Percentiles rank a stretch among this genome's conserved stretches.
Evolutionary conservation across 140 eudicot genomes (phyloP).

Genomic region (Flaveria floridana): DNA sequence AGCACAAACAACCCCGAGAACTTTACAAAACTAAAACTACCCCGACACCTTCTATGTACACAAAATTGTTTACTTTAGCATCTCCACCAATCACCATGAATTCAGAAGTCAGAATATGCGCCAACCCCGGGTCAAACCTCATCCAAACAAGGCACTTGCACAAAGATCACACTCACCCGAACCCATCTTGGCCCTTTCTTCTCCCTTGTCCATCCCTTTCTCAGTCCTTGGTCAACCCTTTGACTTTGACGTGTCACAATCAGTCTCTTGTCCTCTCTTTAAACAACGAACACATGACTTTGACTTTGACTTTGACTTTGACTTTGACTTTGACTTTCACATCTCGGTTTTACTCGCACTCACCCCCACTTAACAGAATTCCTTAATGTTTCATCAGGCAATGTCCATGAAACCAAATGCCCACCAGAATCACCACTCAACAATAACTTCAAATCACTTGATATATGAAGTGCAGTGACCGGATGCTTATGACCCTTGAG

Average conservation of each 20-base stretch:
- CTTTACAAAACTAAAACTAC: constrained; percentile 10
- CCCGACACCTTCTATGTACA: constrained; percentile 34
- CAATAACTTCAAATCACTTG: constrained; percentile 71
- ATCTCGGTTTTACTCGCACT: constrained; percentile 31
- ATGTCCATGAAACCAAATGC: constrained; percentile 80
- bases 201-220: constrained; percentile 23
- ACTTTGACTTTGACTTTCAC: constrained; percentile 26
- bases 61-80: constrained; percentile 14
- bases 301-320: constrained; percentile 21
- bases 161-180: constrained; percentile 18
- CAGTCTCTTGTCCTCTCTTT: constrained; percentile 20
- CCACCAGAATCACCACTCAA: constrained; percentile 91
- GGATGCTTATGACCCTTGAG: constrained; percentile 79
- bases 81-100: constrained; percentile 6
- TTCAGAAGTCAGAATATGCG: constrained; percentile 14
- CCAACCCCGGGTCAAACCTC: constrained; percentile 25
- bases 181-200: constrained; percentile 28
- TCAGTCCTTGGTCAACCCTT: constrained; percentile 41
- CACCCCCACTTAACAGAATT: constrained; percentile 63
- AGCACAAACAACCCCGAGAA: constrained; percentile 20
- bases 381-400: constrained; percentile 64
- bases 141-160: constrained; percentile 28
- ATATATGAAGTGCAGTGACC: constrained; percentile 75
- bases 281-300: constrained; percentile 26
- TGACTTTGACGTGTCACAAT: constrained; percentile 27